Evolutionary conservation across 202 grass and related monocot genomes (phyloP), one percentile per base, ranked within the genome.

Genomic region (Saccharum hybrid): DNA sequence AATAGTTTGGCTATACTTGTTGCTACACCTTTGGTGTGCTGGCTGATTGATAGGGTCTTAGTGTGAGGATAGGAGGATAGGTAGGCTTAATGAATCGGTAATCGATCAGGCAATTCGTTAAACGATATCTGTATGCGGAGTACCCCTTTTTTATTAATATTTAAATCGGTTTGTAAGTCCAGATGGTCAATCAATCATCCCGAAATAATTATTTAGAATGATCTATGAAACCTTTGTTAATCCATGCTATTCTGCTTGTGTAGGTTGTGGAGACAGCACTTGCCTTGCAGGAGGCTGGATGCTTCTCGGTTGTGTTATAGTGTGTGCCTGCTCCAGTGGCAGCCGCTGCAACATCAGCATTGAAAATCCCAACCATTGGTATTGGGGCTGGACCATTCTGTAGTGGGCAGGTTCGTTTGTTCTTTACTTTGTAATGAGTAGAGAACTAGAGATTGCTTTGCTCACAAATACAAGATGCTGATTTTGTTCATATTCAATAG

Each of bases 311-410:
- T 67, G 96, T 98, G 70, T 86, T 95, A 67, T 93, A 98, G 61
- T 95, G 92, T 81, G 92, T 98, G 83, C 92, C 93, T 51, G 96
- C 83, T 45, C 96, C 93, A 1, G 92, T 98, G 82, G 96, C 96
- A 14, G 96, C 96, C 1, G 96, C 96, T 37, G 78, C 83, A n/a
- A 98, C 93, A 34, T 91, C 92, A 86, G 91, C 91, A 6, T 43
- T 98, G 82, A 63, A 89, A 66, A 98, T 98, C 36, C 92, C 89
- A 73, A 96, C 96, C 14, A 98, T 98, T 74, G 96, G 96, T 41
- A 98, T 98, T 70, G 96, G 93, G 31, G 96, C 91, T 56, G 96
- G 93, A n/a, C 91, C 93, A 26, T 93, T 95, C 85, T 98, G 96
- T 62, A 92, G 96, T 84, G 96, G 93, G 1, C 96, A 95, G 91